Evolutionary conservation across 2,329 filamentous ascomycete genomes (phyloP).

Genomic region (Esteya vermicola): DNA sequence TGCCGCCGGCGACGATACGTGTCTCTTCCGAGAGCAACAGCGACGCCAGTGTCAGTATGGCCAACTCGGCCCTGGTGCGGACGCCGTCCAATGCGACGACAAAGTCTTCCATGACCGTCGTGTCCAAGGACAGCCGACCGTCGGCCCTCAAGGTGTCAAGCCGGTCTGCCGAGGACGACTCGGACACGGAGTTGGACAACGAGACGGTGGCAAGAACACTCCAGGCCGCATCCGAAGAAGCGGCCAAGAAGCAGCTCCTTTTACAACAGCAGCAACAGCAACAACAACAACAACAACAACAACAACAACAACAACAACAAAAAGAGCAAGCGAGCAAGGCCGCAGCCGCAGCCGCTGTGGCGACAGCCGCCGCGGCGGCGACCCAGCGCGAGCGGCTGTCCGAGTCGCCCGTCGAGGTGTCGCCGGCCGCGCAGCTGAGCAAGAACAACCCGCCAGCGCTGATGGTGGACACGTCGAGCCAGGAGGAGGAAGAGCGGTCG

Average conservation of each 20-base stretch:
- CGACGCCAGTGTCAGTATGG: slow-evolving; percentile 5
- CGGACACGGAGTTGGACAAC: slow-evolving; percentile 44
- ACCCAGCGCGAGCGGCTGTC: slow-evolving; percentile 35
- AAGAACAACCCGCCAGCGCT: slow-evolving; percentile 51
- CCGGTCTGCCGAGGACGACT: slow-evolving; percentile 56
- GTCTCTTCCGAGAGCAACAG: slow-evolving; percentile 21
- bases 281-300: slow-evolving; percentile 14
- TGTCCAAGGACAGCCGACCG: slow-evolving; percentile 26
- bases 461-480: slow-evolving; percentile 56
- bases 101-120: slow-evolving; percentile 19
- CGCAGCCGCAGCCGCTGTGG: background rate
- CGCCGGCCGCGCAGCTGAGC: slow-evolving; percentile 30
- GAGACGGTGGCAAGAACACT: too few relatives aligned
- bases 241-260: background rate
- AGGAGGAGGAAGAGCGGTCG: slow-evolving; percentile 48
- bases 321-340: background rate
- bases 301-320: slow-evolving; percentile 7
- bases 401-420: slow-evolving; percentile 45
- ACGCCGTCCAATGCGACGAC: slow-evolving; percentile 25
- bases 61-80: background rate
- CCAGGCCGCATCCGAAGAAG: too few relatives aligned
- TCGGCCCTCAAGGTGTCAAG: slow-evolving; percentile 41
- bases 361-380: slow-evolving; percentile 10
- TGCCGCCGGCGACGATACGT: slow-evolving; percentile 43
- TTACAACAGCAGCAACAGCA: slow-evolving; percentile 3